phyloP scores from a whole-genome alignment of 495 filamentous ascomycete genomes.

The Penicillium daleae region DNA sequence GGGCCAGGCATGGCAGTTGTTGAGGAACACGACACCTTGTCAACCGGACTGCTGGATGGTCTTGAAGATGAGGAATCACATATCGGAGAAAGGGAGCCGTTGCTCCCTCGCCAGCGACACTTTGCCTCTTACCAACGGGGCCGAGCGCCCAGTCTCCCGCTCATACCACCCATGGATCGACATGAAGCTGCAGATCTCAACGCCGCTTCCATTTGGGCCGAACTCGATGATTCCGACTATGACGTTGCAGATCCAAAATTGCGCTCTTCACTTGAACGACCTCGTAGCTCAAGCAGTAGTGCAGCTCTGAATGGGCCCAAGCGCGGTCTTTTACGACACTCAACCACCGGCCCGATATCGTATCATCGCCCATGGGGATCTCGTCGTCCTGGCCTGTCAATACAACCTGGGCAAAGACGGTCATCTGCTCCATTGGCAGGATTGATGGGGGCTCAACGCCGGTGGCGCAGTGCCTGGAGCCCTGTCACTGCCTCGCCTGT shows the following conservation, averaged over 20 bases:
- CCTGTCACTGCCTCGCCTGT: slow-evolving; percentile 5
- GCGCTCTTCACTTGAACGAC: slow-evolving; percentile 27
- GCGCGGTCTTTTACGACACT: slow-evolving; percentile 31
- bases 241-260: slow-evolving; percentile 25
- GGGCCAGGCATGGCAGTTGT: slow-evolving; percentile 50
- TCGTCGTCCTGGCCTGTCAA: slow-evolving; percentile 23
- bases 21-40: slow-evolving; percentile 39
- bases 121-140: slow-evolving; percentile 31
- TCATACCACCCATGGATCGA: slow-evolving; percentile 32
- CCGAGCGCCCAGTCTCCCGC: slow-evolving; percentile 44
- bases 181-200: slow-evolving; percentile 41
- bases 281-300: slow-evolving; percentile 35
- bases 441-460: slow-evolving; percentile 26
- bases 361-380: slow-evolving; percentile 30
- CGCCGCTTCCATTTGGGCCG: slow-evolving; percentile 54
- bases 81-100: slow-evolving; percentile 45
- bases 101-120: slow-evolving; percentile 33
- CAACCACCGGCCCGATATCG: slow-evolving; percentile 31
- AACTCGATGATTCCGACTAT: slow-evolving; percentile 52
- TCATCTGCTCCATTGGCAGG: slow-evolving; percentile 35
- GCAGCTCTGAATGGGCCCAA: slow-evolving; percentile 22
- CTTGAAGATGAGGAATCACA: slow-evolving; percentile 40
- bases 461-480: slow-evolving; percentile 16
- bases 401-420: slow-evolving; percentile 24
- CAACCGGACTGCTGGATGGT: slow-evolving; percentile 29